Evolutionary conservation across 371 early-diverging fungal genomes (phyloP), one percentile per base, ranked within the genome.

Genomic region (Mucor racemosus): DNA sequence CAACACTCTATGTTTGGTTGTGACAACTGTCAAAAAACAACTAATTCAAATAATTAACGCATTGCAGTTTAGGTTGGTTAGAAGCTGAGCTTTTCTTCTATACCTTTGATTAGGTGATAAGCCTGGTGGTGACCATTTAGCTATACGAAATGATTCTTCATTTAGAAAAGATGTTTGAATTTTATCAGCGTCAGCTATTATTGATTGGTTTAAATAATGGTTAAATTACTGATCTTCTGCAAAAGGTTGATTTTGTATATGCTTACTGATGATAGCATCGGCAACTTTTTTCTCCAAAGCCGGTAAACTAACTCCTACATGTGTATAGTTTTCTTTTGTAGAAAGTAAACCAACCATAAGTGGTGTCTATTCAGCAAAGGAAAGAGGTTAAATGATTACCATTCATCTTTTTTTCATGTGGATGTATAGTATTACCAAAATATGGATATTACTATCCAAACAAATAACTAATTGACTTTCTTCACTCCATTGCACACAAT

Each of bases 1-100:
- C 26, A 71, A 19, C 6, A 76, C 69, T 50, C 77, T 58, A 42
- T 79, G 76, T 21, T 75, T 72, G 4, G 79, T 75, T 0, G 79
- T 79, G 1, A 79, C 56, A 1, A 73, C 79, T 7, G 71, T 60
- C 54, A 79, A 65, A 58, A 75, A 36, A 10, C 75, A 76, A 17
- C 79, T 77, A 64, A 7, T 7, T 33, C 9, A 36, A 9, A 8
- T 17, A 60, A 34, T 34, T 19, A 60, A 17, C 7, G 34, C 8
- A 39, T 60, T 26, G 17, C 55, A 36, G 8, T 46, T 26, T 26
- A 26, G 26, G 26, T 26, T 26, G 26, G 3, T 26, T 26, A 26
- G 3, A 26, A 26, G 3, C 26, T 26, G 26, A 35, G 26, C 7
- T 11, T n/a, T 7, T 21, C 10, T 26, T 42, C 17, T 35, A 62